A percentile compares a stretch with the other conserved stretches of the same genome.
Conservation (phyloP, 2,329 filamentous ascomycete genomes). For the Macrophomina pseudophaseolina region DNA sequence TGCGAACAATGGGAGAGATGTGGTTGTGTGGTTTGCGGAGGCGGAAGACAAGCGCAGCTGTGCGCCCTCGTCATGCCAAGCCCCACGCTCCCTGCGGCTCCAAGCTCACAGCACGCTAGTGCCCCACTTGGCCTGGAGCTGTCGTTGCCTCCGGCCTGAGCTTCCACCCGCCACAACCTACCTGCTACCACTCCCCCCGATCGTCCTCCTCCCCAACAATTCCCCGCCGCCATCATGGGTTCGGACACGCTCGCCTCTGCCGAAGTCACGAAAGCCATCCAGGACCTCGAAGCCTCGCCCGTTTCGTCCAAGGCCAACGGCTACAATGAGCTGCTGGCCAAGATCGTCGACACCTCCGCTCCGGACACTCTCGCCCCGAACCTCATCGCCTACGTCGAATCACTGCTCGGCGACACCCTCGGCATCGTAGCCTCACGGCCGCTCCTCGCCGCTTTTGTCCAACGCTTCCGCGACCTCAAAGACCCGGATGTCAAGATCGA, state of each 20-base stretch:
- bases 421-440: slow-evolving; percentile 77
- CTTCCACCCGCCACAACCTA: background rate
- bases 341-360: slow-evolving; percentile 56
- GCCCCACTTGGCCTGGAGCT: background rate
- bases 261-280: slow-evolving; percentile 54
- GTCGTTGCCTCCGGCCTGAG: background rate
- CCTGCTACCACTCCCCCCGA: background rate
- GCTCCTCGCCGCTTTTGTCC: slow-evolving; percentile 70
- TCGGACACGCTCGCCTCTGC: slow-evolving; percentile 54
- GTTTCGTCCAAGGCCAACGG: slow-evolving; percentile 58
- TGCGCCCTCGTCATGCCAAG: slow-evolving; percentile 31
- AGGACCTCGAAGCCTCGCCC: slow-evolving; percentile 55
- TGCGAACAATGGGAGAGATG: slow-evolving; percentile 6
- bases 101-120: too few species aligned
- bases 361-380: slow-evolving; percentile 60
- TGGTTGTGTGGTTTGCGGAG: background rate
- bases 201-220: slow-evolving; percentile 4
- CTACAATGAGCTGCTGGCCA: slow-evolving; percentile 63
- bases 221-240: slow-evolving; percentile 27
- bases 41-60: slow-evolving; percentile 13
- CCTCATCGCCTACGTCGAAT: slow-evolving; percentile 70
- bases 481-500: slow-evolving; percentile 72
- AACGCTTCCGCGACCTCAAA: slow-evolving; percentile 64
- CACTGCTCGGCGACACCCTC: slow-evolving; percentile 70
- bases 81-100: background rate